phyloP scores from a whole-genome alignment of 805 yeast species.

The Maudiozyma barnettii region DNA sequence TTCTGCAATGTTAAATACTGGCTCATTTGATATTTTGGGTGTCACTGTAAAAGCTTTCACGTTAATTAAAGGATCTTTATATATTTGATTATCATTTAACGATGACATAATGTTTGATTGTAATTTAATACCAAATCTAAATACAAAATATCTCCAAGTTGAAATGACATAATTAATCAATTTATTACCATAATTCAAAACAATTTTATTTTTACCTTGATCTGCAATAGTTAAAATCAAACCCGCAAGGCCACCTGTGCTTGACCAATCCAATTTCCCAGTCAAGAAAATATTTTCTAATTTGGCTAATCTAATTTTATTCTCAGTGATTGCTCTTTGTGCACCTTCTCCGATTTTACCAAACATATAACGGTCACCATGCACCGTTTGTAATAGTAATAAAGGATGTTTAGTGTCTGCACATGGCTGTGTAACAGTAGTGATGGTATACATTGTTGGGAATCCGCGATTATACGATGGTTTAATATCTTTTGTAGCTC shows the following conservation, averaged over 20 bases:
- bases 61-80: constrained; percentile 30
- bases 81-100: constrained; percentile 8
- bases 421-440: constrained; percentile 52
- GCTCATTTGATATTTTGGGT: background rate
- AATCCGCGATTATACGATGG: background rate
- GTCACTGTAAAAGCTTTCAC: constrained; percentile 30
- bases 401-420: constrained; percentile 51
- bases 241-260: constrained; percentile 92
- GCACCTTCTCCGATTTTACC: constrained; percentile 83
- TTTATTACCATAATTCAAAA: constrained; percentile 44
- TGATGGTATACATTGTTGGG: constrained; percentile 38
- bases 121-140: constrained; percentile 60
- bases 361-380: constrained; percentile 44
- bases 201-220: constrained; percentile 52
- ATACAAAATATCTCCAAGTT: constrained; percentile 81
- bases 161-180: constrained; percentile 50
- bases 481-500: background rate
- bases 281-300: constrained; percentile 63
- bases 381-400: constrained; percentile 36
- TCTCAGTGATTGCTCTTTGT: constrained; percentile 63
- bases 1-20: constrained; percentile 4
- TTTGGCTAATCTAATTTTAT: constrained; percentile 46
- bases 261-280: constrained; percentile 67
- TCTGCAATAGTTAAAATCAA: constrained; percentile 72
- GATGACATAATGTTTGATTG: constrained; percentile 22